Percentiles rank a stretch among this genome's conserved stretches.
Evolutionary conservation across 2,329 filamentous ascomycete species (phyloP).

Genomic region (Monilinia laxa): DNA sequence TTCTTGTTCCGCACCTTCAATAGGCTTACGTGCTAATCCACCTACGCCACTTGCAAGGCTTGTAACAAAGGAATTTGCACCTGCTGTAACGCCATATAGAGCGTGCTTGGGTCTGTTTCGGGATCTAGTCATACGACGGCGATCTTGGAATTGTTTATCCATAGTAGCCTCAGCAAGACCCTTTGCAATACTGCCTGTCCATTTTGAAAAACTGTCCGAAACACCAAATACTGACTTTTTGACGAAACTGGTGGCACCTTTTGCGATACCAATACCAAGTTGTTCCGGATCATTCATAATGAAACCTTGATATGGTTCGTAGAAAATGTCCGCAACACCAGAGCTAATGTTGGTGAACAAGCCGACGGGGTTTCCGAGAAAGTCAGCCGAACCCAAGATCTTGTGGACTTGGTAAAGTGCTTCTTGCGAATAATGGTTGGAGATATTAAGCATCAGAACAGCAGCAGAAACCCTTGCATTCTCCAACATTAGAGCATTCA

Average conservation of each 20-base stretch:
- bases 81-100: slow-evolving; percentile 90
- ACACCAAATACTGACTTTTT: slow-evolving; percentile 99
- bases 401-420: slow-evolving; percentile 95
- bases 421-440: slow-evolving; percentile 95
- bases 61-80: slow-evolving; percentile 90
- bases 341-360: slow-evolving; percentile 98
- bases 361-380: slow-evolving; percentile 94
- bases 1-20: slow-evolving; percentile 95
- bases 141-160: slow-evolving; percentile 98
- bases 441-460: slow-evolving; percentile 80
- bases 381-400: slow-evolving; percentile 94
- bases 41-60: slow-evolving; percentile 93
- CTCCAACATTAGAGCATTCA: slow-evolving; percentile 92
- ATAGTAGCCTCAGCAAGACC: slow-evolving; percentile 91
- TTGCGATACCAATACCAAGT: slow-evolving; percentile 90
- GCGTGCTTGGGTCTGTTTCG: slow-evolving; percentile 96
- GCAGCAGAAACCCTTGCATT: slow-evolving; percentile 89
- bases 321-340: slow-evolving; percentile 96
- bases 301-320: slow-evolving; percentile 96
- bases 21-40: slow-evolving; percentile 85
- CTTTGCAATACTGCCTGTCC: slow-evolving; percentile 96
- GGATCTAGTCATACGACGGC: slow-evolving; percentile 86
- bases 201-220: slow-evolving; percentile 95
- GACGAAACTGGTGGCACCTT: slow-evolving; percentile 93
- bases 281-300: slow-evolving; percentile 93